These are phyloP conservation scores for Nasturtium officinale DNA, from an alignment of 345 rosid species.

Conservation along the genomic window DNA sequence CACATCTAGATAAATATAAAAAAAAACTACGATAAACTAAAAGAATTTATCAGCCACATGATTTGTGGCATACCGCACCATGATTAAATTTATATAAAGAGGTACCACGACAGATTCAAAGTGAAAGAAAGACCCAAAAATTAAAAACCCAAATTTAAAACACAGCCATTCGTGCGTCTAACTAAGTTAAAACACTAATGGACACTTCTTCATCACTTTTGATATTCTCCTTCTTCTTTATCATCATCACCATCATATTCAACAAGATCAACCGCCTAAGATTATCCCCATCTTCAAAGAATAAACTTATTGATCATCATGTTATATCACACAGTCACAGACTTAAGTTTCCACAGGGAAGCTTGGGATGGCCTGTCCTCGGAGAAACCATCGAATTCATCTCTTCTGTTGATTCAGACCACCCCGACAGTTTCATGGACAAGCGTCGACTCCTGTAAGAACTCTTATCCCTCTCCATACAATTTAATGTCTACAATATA, in stretches of 20 bases:
- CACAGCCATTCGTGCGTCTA: constrained; percentile 43
- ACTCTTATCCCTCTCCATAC: neutral
- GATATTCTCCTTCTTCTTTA: constrained; percentile 33
- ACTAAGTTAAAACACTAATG: constrained; percentile 35
- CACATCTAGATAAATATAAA: neutral
- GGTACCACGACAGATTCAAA: constrained; percentile 41
- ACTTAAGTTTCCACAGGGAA: constrained; percentile 61
- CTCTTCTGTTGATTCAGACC: constrained; percentile 78
- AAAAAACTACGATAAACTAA: neutral
- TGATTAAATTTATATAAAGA: constrained; percentile 43
- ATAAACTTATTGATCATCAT: constrained; percentile 14
- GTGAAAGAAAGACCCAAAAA: constrained; percentile 36
- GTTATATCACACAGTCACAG: constrained; percentile 8
- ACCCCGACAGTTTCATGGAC: constrained; percentile 87
- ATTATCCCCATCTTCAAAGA: constrained; percentile 32
- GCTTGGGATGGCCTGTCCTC: constrained; percentile 83
- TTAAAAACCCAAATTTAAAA: constrained; percentile 7
- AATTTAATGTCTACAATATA: neutral
- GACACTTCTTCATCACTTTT: constrained; percentile 47
- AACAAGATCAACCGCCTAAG: constrained; percentile 37
- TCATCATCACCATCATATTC: constrained; percentile 42
- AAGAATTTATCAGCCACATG: constrained; percentile 36
- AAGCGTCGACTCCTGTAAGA: constrained; percentile 73
- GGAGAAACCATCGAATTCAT: constrained; percentile 94
- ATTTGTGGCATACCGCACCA: constrained; percentile 42